A percentile compares a stretch with the other conserved stretches of the same genome.
Conservation (phyloP, 2,329 filamentous ascomycete genomes). For the Aspergillus flavus region DNA sequence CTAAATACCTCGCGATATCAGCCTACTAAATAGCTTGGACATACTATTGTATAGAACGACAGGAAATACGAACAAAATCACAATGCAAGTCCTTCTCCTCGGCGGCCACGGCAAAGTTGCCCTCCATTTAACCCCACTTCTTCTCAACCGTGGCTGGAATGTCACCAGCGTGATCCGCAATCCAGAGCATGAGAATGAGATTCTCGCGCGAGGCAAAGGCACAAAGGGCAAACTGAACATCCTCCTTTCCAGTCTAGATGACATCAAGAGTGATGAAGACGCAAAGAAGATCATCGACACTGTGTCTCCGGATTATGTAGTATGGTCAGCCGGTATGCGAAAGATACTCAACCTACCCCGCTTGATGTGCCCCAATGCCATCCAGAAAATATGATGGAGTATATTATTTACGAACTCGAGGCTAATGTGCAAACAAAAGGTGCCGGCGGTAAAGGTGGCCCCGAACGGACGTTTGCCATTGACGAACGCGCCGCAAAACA, state of each 20-base stretch:
- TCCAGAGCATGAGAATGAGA: slow-evolving; percentile 65
- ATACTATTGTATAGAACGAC: background rate
- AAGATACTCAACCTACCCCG: slow-evolving; percentile 8
- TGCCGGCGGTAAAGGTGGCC: slow-evolving; percentile 58
- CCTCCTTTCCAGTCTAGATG: slow-evolving; percentile 70
- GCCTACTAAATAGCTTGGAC: background rate
- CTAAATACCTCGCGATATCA: background rate
- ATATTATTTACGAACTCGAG: background rate
- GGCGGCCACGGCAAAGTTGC: slow-evolving; percentile 82
- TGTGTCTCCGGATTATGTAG: slow-evolving; percentile 48
- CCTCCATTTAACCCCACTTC: slow-evolving; percentile 72
- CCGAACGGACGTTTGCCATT: slow-evolving; percentile 53
- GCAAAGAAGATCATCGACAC: slow-evolving; percentile 62
- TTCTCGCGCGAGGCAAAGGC: slow-evolving; percentile 62
- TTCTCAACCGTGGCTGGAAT: slow-evolving; percentile 73
- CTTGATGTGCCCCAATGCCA: slow-evolving; percentile 1
- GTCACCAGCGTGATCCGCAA: slow-evolving; percentile 79
- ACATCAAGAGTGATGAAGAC: slow-evolving; percentile 64
- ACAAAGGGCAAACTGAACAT: slow-evolving; percentile 68
- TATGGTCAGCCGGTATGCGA: slow-evolving; percentile 49
- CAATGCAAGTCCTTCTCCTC: slow-evolving; percentile 66
- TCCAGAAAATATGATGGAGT: background rate
- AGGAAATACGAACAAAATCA: slow-evolving; percentile 2
- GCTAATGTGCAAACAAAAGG: slow-evolving; percentile 36
- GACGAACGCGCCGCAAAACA: slow-evolving; percentile 58